phyloP scores from a whole-genome alignment of 257 asterid genomes.

The Avicennia marina region DNA sequence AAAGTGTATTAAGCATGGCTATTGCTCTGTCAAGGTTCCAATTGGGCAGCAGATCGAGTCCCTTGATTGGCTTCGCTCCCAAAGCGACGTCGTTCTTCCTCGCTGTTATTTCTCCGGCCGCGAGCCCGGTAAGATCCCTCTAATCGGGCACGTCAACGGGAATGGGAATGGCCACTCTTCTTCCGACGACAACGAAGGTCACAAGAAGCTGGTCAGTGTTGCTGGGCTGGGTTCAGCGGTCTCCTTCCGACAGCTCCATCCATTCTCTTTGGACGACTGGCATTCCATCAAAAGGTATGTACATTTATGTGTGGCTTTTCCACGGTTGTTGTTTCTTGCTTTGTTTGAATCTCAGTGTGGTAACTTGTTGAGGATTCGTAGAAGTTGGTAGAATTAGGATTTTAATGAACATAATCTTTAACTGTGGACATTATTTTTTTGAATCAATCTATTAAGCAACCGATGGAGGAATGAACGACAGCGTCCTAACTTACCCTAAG shows the following conservation, averaged over 20 bases:
- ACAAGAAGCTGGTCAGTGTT: conserved; percentile 1
- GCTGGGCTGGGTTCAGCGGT: conserved; percentile 6
- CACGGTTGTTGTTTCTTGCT: too few relatives aligned
- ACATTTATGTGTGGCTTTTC: background rate
- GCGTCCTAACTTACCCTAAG: too few relatives aligned
- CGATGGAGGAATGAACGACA: too few relatives aligned
- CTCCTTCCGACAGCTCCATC: conserved; percentile 5
- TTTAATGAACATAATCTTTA: background rate
- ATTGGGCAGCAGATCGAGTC: conserved; percentile 2
- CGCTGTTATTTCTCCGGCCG: conserved; percentile 8
- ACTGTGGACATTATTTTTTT: too few relatives aligned
- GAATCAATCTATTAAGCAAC: too few relatives aligned
- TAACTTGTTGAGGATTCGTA: background rate
- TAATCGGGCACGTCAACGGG: too few relatives aligned
- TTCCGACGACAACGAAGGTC: background rate
- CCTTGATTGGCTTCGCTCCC: conserved; percentile 7
- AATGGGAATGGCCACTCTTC: too few relatives aligned
- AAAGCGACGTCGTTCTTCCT: background rate
- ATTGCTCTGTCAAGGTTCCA: background rate
- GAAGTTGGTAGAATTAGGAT: too few relatives aligned
- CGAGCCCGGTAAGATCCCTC: background rate
- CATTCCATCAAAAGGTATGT: conserved; percentile 4
- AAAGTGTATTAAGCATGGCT: too few relatives aligned
- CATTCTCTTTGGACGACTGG: conserved; percentile 14
- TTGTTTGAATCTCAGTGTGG: background rate